A percentile compares a stretch with the other conserved stretches of the same genome.
phyloP scores from a whole-genome alignment of 1,284 basidiomycete genomes.

The Hortiboletus rubellus region DNA sequence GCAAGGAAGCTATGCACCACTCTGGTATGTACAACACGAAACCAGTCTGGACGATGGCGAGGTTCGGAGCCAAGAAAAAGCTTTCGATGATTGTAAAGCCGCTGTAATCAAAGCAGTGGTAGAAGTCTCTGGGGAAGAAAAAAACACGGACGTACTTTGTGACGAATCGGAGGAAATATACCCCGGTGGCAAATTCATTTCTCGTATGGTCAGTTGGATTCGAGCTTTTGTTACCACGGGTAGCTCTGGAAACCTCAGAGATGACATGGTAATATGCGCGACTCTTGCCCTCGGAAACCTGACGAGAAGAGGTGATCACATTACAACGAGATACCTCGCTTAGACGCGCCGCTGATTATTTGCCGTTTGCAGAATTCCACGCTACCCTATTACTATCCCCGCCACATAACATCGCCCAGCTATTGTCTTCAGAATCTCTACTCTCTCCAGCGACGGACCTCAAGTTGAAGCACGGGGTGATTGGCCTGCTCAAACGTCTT shows the following conservation, averaged over 20 bases:
- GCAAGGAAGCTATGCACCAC: conserved; percentile 58
- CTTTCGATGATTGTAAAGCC: conserved; percentile 80
- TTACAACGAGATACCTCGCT: background rate
- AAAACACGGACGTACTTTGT: conserved; percentile 74
- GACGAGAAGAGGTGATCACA: conserved; percentile 65
- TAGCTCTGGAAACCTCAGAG: conserved; percentile 42
- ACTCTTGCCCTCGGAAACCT: conserved; percentile 83
- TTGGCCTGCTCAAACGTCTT: conserved; percentile 84
- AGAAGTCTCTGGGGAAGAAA: conserved; percentile 80
- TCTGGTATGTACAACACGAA: conserved; percentile 52
- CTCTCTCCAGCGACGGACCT: conserved; percentile 60
- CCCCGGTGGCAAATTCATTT: conserved; percentile 72
- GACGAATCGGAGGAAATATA: conserved; percentile 54
- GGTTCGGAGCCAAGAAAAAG: conserved; percentile 59
- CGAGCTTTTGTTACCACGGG: conserved; percentile 46
- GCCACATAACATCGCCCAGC: conserved; percentile 52
- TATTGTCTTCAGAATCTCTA: conserved; percentile 51
- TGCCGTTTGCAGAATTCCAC: conserved; percentile 53
- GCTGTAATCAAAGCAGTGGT: conserved; percentile 83
- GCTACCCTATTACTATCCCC: conserved; percentile 59
- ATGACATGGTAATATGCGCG: conserved; percentile 82
- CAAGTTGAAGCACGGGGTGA: conserved; percentile 81
- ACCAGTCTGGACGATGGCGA: conserved; percentile 44
- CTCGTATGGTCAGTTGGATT: conserved; percentile 78
- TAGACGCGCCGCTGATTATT: conserved; percentile 2